Percentiles rank a stretch among this genome's conserved stretches.
Conservation (phyloP, 2,329 filamentous ascomycete species). For the Herpotrichia juniperi region DNA sequence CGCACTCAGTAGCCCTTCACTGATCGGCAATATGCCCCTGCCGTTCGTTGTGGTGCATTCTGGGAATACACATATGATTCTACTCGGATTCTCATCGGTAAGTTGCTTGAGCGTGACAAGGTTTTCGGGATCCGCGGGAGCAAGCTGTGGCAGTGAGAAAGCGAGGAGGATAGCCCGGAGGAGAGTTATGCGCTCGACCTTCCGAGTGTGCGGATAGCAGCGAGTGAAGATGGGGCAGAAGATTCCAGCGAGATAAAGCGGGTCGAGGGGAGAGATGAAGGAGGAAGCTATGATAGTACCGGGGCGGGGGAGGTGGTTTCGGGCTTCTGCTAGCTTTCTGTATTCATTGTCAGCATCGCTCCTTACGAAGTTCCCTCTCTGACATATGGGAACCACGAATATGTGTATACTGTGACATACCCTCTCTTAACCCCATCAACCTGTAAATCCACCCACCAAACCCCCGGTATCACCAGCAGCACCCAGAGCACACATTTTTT, state of each 20-base stretch:
- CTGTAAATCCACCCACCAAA: slow-evolving; percentile 99
- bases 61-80: slow-evolving; percentile 85
- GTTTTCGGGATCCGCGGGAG: slow-evolving; percentile 37
- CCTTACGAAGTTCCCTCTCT: not conserved
- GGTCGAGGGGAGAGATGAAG: slow-evolving; percentile 91
- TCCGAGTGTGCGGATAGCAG: slow-evolving; percentile 75
- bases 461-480: slow-evolving; percentile 84
- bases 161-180: slow-evolving; percentile 76
- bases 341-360: not conserved
- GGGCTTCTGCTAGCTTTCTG: slow-evolving; percentile 20
- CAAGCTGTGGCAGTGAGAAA: slow-evolving; percentile 63
- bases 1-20: slow-evolving; percentile 74
- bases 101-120: slow-evolving; percentile 55
- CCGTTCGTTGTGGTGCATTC: slow-evolving; percentile 96
- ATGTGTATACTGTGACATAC: slow-evolving; percentile 49
- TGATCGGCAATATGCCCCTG: slow-evolving; percentile 83
- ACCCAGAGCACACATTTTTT: slow-evolving; percentile 89
- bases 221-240: slow-evolving; percentile 95
- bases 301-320: slow-evolving; percentile 74
- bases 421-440: slow-evolving; percentile 96
- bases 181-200: slow-evolving; percentile 78
- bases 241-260: slow-evolving; percentile 90
- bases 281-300: slow-evolving; percentile 86
- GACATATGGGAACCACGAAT: not conserved
- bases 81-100: slow-evolving; percentile 69